Evolutionary conservation across 139 green algal genomes (phyloP).

Genomic region (Chlamydomonas sp.): DNA sequence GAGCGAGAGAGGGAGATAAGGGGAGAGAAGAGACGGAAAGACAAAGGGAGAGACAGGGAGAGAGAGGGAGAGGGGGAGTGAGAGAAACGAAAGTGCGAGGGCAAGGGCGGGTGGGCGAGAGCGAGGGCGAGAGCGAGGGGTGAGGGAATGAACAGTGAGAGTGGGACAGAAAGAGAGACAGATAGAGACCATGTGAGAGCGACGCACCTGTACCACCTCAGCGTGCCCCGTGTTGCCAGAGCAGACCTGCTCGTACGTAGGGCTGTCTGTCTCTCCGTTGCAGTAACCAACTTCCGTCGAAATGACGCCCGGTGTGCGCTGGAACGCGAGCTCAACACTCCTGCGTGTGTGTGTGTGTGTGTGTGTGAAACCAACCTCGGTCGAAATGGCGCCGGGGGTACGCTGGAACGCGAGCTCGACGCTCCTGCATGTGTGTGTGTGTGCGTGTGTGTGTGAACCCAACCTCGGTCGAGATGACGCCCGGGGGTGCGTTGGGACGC

Average conservation of each 20-base stretch:
- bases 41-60: no score
- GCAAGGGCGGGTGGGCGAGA: no score
- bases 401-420: slow-evolving; percentile 64
- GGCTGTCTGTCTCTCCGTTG: slow-evolving; percentile 32
- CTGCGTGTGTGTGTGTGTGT: slow-evolving; percentile 11
- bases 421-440: slow-evolving; percentile 5
- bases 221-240: slow-evolving; percentile 72
- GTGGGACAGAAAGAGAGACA: no score
- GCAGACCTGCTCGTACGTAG: slow-evolving; percentile 79
- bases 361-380: slow-evolving; percentile 59
- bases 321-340: slow-evolving; percentile 55
- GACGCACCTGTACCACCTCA: slow-evolving; percentile 79
- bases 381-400: slow-evolving; percentile 45
- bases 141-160: no score
- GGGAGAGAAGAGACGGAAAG: no score
- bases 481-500: slow-evolving; percentile 63
- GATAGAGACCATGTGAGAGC: no score
- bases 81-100: no score
- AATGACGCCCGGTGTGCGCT: slow-evolving; percentile 56
- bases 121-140: no score
- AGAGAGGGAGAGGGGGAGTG: no score
- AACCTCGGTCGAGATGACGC: slow-evolving; percentile 43
- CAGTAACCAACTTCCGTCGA: slow-evolving; percentile 58
- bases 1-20: no score
- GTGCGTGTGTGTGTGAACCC: slow-evolving; percentile 52